Percentiles rank a stretch among this genome's conserved stretches.
These are phyloP conservation scores for Kuraishia floccosa DNA, from an alignment of 805 yeast genomes.

Conservation along the genomic window DNA sequence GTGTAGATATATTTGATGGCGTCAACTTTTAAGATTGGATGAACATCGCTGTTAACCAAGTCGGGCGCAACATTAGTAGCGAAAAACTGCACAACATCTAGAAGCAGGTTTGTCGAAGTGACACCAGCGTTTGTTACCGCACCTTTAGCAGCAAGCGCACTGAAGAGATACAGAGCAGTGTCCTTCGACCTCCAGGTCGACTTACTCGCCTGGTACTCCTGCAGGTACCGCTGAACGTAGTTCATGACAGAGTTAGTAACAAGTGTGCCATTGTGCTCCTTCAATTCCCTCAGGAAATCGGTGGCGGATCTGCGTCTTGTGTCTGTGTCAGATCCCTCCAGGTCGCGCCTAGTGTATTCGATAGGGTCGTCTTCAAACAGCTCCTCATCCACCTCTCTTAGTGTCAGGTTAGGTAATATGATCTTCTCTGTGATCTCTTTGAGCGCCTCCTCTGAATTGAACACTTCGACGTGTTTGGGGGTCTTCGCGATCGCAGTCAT, in stretches of 20 bases:
- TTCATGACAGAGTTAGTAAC: constrained; percentile 67
- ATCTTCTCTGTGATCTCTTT: constrained; percentile 73
- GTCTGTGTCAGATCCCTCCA: constrained; percentile 92
- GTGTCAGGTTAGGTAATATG: constrained; percentile 76
- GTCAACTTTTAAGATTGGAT: constrained; percentile 80
- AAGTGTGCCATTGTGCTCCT: constrained; percentile 61
- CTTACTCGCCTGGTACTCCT: constrained; percentile 29
- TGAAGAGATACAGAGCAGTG: constrained; percentile 74
- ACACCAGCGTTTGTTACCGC: constrained; percentile 80
- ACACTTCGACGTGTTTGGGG: constrained; percentile 54
- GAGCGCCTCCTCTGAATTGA: constrained; percentile 48
- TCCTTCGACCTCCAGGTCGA: constrained; percentile 79
- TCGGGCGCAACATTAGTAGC: constrained; percentile 74
- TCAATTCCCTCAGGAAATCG: constrained; percentile 79
- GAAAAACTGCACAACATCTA: constrained; percentile 85
- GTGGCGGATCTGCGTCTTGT: constrained; percentile 90
- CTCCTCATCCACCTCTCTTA: constrained; percentile 86
- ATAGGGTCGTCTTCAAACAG: constrained; percentile 95
- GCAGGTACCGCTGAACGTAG: constrained; percentile 59
- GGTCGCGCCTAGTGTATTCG: constrained; percentile 81
- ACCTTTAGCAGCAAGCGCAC: constrained; percentile 88
- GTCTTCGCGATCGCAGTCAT: constrained; percentile 71
- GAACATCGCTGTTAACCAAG: constrained; percentile 42
- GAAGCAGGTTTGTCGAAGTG: constrained; percentile 69
- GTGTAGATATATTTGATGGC: constrained; percentile 85